Base-by-base conservation (phyloP, 164 flowering plant species). In the Paratinospora sagittata region DNA sequence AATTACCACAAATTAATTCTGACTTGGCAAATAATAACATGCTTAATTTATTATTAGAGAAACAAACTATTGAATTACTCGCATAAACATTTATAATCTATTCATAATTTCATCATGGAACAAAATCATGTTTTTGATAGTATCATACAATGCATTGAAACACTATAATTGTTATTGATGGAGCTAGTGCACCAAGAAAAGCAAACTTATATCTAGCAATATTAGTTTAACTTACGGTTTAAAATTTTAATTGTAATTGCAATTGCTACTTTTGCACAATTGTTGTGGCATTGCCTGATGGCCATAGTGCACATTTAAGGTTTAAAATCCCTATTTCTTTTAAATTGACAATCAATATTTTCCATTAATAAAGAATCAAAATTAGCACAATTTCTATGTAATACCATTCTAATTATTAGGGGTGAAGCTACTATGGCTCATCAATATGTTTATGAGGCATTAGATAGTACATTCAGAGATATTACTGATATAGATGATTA, bases 401-500 rank as follows among this genome's bases (percentile, higher is more conserved):
- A 72, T 19, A 1, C 70, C 3, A 23, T 16, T 27, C 1, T 72
- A 11, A 19, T 71, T 37, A 71, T 63, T 14, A 63, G 68, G 74
- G 68, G 63, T 71, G 68, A 63, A 45, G 68, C 62, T 13, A 63
- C 68, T 41, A 43, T 71, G 74, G 47, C 24, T 1, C 66, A n/a
- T 61, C 27, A 27, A 45, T 16, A 63, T 19, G 61, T 60, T 8
- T 63, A 41, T 63, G 68, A 71, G 24, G 60, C 61, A 14, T 64
- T 61, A 36, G 39, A 36, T 36, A 36, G 39, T 3, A 36, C 39
- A 36, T 36, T 36, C 3, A 3, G 39, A 36, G 39, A 36, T 8
- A 36, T 36, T 36, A 36, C 39, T 8, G 8, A 36, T 36, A 8
- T 36, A 36, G 39, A 2, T 70, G 55, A 30, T 6, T 24, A 19